Percentiles rank a stretch among this genome's conserved stretches.
These are phyloP conservation scores for Acanthamoeba healyi DNA, from an alignment of 208 protist genomes.

Conservation along the genomic window DNA sequence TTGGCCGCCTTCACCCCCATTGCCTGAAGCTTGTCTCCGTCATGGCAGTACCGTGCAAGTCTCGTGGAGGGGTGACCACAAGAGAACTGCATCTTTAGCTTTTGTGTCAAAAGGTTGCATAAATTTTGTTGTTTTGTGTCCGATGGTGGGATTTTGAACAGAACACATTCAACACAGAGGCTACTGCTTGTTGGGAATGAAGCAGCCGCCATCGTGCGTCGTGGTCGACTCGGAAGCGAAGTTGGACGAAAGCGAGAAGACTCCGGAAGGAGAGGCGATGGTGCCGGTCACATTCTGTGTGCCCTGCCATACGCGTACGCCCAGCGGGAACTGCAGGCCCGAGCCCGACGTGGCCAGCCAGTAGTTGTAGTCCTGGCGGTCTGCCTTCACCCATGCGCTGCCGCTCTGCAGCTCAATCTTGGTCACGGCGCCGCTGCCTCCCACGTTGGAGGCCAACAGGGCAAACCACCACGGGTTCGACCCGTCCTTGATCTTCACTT, in stretches of 20 bases:
- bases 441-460: conserved; percentile 55
- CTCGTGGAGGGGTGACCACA: no score
- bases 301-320: conserved; percentile 49
- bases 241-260: background rate
- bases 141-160: no score
- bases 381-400: background rate
- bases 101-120: no score
- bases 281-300: background rate
- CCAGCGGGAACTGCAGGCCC: background rate
- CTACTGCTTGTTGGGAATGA: background rate
- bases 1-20: no score
- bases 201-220: background rate
- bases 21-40: no score
- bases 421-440: conserved; percentile 28
- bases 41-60: no score
- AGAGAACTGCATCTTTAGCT: no score
- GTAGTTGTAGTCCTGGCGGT: conserved; percentile 67
- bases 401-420: conserved; percentile 48
- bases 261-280: background rate
- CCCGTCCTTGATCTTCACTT: conserved; percentile 18
- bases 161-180: background rate
- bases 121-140: no score
- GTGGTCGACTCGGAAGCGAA: background rate
- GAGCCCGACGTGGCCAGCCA: conserved; percentile 41
- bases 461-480: conserved; percentile 67